A percentile compares a stretch with the other conserved stretches of the same genome.
Conservation (phyloP, 2,329 filamentous ascomycete species). For the Phaeomoniella chlamydospora region DNA sequence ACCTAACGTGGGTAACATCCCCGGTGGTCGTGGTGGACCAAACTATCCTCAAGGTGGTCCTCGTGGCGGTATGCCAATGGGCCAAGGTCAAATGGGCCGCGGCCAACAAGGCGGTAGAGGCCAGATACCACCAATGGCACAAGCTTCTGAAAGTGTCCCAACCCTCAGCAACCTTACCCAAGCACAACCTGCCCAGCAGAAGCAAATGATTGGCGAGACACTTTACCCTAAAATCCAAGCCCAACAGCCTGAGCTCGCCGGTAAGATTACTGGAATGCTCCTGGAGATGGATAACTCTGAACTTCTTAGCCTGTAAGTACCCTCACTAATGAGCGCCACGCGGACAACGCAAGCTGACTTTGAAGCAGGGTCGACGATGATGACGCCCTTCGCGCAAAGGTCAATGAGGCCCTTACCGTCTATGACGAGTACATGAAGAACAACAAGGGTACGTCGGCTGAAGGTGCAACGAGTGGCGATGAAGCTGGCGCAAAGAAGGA, state of each 20-base stretch:
- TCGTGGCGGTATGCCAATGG: conserved; percentile 27
- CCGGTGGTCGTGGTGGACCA: conserved; percentile 31
- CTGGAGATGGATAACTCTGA: conserved; percentile 97
- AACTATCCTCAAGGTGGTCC: conserved; percentile 22
- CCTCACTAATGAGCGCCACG: no score
- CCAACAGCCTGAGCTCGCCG: conserved; percentile 87
- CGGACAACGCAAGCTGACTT: no score
- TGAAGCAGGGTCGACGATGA: conserved; percentile 89
- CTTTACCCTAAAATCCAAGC: conserved; percentile 97
- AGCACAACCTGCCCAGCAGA: conserved; percentile 63
- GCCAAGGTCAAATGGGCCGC: conserved; percentile 22
- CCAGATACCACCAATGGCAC: conserved; percentile 18
- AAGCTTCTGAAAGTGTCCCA: conserved; percentile 19
- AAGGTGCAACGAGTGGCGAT: background rate
- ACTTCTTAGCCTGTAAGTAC: conserved; percentile 83
- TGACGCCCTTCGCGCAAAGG: conserved; percentile 77
- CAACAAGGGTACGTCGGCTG: conserved; percentile 3
- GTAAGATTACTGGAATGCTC: conserved; percentile 99
- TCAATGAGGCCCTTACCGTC: conserved; percentile 90
- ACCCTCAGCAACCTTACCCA: conserved; percentile 36
- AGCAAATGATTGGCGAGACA: conserved; percentile 95
- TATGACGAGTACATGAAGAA: conserved; percentile 98
- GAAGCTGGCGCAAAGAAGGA: background rate
- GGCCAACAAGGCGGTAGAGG: conserved; percentile 26
- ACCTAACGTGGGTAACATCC: conserved; percentile 46